Evolutionary conservation across 23 red algal species (phyloP).

Genomic region (Gracilaria domingensis): DNA sequence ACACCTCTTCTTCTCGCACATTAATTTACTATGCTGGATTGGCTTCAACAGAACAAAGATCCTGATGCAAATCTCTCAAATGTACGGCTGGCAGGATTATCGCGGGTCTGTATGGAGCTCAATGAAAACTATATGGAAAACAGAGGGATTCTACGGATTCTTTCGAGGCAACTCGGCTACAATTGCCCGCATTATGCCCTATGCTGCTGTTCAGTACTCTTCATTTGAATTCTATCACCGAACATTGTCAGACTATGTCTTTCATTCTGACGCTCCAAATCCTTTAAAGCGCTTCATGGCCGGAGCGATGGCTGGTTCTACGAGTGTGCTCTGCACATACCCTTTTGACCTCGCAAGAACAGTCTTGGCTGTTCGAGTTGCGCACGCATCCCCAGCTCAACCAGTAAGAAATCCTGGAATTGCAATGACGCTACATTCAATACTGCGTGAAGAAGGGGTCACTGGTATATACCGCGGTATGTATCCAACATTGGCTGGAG

Average conservation of each 20-base stretch:
- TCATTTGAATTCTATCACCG: slow-evolving; percentile 89
- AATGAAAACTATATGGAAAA: slow-evolving; percentile 64
- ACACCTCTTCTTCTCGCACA: background rate
- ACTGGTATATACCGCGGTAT: slow-evolving; percentile 79
- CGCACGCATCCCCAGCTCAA: background rate
- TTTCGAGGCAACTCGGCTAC: slow-evolving; percentile 91
- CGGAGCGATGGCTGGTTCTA: slow-evolving; percentile 90
- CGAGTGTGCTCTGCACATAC: slow-evolving; percentile 86
- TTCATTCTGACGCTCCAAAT: slow-evolving; percentile 67
- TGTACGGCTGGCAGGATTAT: slow-evolving; percentile 72
- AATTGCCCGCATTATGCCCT: slow-evolving; percentile 90
- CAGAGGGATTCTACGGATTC: slow-evolving; percentile 86
- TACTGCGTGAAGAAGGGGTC: slow-evolving; percentile 64
- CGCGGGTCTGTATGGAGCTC: slow-evolving; percentile 60
- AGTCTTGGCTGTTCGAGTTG: slow-evolving; percentile 73
- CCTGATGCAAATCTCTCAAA: slow-evolving; percentile 89
- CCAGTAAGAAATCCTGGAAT: slow-evolving; percentile 38
- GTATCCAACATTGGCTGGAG: slow-evolving; percentile 91
- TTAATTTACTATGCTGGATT: background rate
- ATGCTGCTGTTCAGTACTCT: slow-evolving; percentile 92
- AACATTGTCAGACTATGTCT: slow-evolving; percentile 58
- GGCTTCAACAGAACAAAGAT: slow-evolving; percentile 73
- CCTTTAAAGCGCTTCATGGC: slow-evolving; percentile 84
- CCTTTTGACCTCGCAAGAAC: slow-evolving; percentile 91
- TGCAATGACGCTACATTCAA: slow-evolving; percentile 37